Percentiles rank a stretch among this genome's conserved stretches.
These are phyloP conservation scores for Cadophora sp. DNA, from an alignment of 2,329 filamentous ascomycete species.

Conservation along the genomic window DNA sequence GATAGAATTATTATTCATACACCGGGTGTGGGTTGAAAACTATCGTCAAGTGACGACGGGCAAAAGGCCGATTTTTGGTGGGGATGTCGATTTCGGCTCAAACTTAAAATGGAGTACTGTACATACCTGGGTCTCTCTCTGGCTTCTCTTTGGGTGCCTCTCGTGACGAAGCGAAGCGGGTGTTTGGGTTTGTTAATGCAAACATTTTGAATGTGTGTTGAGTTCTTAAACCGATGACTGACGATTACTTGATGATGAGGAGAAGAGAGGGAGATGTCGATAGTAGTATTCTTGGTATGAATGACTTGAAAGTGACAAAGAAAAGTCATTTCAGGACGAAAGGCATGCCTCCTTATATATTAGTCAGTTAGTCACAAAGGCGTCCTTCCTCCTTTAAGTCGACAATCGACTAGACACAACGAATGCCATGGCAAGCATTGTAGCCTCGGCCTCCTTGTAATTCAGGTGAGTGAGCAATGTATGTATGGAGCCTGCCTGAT, in stretches of 20 bases:
- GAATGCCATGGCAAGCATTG: slow-evolving; percentile 14
- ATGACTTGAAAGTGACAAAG: slow-evolving; percentile 2
- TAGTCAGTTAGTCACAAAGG: neutral
- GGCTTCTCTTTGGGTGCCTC: slow-evolving; percentile 1
- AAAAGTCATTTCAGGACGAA: neutral
- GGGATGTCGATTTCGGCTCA: too few species aligned
- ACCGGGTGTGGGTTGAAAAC: too few species aligned
- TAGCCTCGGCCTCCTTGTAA: slow-evolving; percentile 11
- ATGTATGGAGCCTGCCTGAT: slow-evolving; percentile 16
- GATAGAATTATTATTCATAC: too few species aligned
- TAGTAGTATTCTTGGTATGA: neutral
- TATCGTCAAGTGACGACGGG: too few species aligned
- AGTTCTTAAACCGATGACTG: neutral
- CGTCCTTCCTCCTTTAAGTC: neutral
- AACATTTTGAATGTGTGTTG: slow-evolving; percentile 14
- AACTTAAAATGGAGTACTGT: too few species aligned
- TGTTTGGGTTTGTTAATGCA: slow-evolving; percentile 8
- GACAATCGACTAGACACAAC: neutral
- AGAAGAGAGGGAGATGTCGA: neutral
- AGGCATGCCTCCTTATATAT: slow-evolving; percentile 9
- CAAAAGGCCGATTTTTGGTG: too few species aligned
- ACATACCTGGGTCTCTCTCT: slow-evolving; percentile 20
- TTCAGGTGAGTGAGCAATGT: slow-evolving; percentile 13
- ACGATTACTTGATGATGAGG: neutral
- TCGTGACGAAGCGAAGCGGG: slow-evolving; percentile 12